phyloP scores from a whole-genome alignment of 305 asterid genomes.

The Fraxinus baroniana region DNA sequence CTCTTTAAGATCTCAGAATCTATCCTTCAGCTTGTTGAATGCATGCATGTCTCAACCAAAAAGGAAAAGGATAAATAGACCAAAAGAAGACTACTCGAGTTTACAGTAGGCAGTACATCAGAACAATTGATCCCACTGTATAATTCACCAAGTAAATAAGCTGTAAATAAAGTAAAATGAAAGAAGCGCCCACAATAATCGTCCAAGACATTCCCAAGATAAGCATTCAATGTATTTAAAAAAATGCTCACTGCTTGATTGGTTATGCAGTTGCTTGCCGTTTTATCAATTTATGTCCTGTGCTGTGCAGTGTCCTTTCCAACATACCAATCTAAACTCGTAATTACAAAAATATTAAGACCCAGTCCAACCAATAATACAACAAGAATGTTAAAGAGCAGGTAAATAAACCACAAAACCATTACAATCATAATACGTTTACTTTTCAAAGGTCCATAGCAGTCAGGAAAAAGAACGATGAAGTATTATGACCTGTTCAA shows the following conservation, averaged over 20 bases:
- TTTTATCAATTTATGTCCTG: constrained; percentile 1
- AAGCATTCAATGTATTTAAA: background rate
- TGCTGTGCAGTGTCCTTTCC: background rate
- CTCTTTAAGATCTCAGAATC: background rate
- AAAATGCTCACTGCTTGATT: background rate
- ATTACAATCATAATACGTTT: constrained; percentile 5
- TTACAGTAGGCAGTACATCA: background rate
- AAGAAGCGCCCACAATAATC: background rate
- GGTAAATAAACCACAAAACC: background rate
- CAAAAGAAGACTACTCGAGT: background rate
- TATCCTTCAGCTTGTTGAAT: constrained; percentile 8
- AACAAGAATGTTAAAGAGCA: background rate
- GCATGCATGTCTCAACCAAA: background rate
- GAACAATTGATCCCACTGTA: background rate
- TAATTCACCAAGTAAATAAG: background rate
- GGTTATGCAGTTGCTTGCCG: constrained; percentile 2
- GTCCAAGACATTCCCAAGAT: background rate
- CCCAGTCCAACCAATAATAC: background rate
- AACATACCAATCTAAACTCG: background rate
- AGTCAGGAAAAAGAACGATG: background rate
- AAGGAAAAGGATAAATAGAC: background rate
- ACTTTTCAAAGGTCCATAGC: constrained; percentile 15
- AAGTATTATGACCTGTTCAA: constrained; percentile 63
- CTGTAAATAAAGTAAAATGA: background rate
- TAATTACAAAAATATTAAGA: background rate